Evolutionary conservation across 108 stramenopile species (phyloP).

Genomic region (Skeletonema tropicum): DNA sequence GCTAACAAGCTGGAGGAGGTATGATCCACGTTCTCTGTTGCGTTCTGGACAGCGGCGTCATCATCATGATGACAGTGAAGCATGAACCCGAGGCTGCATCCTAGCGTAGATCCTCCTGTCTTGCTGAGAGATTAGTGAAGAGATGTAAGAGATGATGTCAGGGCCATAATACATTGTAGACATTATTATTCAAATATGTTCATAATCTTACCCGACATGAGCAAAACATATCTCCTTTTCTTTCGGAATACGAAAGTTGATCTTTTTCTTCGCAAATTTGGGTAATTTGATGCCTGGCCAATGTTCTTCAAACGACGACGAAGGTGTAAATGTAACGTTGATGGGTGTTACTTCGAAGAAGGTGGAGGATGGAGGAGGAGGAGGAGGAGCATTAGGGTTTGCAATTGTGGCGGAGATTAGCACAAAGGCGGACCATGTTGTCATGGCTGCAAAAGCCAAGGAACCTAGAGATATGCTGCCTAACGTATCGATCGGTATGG

Average conservation of each 20-base stretch:
- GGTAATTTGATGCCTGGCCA: conserved; percentile 16
- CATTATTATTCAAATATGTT: no score
- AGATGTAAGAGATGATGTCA: no score
- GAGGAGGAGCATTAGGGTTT: no score
- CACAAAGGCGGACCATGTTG: background rate
- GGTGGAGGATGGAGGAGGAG: background rate
- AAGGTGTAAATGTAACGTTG: background rate
- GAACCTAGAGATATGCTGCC: background rate
- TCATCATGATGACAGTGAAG: conserved; percentile 22
- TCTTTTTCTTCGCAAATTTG: conserved; percentile 29
- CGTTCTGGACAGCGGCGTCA: no score
- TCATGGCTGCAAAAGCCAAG: background rate
- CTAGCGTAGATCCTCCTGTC: conserved; percentile 21
- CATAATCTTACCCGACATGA: conserved; percentile 24
- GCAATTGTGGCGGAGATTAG: no score
- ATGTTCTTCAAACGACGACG: background rate
- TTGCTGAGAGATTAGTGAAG: no score
- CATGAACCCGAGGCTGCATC: conserved; percentile 41
- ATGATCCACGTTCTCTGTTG: no score
- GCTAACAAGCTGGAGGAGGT: conserved; percentile 6
- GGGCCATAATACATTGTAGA: no score
- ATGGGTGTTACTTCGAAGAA: background rate
- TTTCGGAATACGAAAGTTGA: conserved; percentile 23
- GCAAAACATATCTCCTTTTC: conserved; percentile 36
- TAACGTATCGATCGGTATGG: no score